Percentiles rank a stretch among this genome's conserved stretches.
phyloP scores from a whole-genome alignment of 345 rosid species.

The Diplotaxis tenuifolia region DNA sequence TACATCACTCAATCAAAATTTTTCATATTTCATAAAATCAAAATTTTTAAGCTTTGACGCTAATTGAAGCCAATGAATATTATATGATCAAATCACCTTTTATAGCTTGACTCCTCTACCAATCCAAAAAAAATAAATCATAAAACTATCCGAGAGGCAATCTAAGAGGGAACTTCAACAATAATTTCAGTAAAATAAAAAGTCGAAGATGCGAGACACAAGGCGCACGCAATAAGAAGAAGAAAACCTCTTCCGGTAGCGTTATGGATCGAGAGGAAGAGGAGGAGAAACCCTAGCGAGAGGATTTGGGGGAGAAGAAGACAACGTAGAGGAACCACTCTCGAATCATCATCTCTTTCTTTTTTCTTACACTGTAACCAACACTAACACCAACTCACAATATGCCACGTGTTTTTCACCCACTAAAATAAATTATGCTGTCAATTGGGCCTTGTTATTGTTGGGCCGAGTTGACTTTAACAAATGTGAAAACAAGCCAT shows the following conservation, averaged over 20 bases:
- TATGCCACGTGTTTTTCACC: constrained; percentile 22
- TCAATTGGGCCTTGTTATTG: neutral
- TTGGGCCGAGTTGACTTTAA: neutral
- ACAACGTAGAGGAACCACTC: constrained; percentile 17
- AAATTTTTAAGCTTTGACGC: neutral
- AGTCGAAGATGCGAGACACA: constrained; percentile 1
- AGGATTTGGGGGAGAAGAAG: constrained; percentile 26
- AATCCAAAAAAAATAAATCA: neutral
- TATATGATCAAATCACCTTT: too few relatives aligned
- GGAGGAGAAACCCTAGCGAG: constrained; percentile 26
- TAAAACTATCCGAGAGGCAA: too few relatives aligned
- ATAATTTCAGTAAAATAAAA: neutral
- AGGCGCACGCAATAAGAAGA: constrained; percentile 1
- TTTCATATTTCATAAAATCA: neutral
- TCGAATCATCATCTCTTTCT: neutral
- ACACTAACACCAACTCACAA: neutral
- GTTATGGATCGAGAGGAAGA: constrained; percentile 6
- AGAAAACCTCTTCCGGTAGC: constrained; percentile 16
- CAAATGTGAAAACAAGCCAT: neutral
- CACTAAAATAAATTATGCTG: neutral
- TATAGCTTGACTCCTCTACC: neutral
- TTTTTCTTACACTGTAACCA: neutral
- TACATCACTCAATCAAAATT: constrained; percentile 1
- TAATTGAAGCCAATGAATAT: neutral
- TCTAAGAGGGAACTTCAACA: too few relatives aligned